Evolutionary conservation across 2,329 filamentous ascomycete genomes (phyloP), one percentile per base, ranked within the genome.

Genomic region (Penicillium sp.): DNA sequence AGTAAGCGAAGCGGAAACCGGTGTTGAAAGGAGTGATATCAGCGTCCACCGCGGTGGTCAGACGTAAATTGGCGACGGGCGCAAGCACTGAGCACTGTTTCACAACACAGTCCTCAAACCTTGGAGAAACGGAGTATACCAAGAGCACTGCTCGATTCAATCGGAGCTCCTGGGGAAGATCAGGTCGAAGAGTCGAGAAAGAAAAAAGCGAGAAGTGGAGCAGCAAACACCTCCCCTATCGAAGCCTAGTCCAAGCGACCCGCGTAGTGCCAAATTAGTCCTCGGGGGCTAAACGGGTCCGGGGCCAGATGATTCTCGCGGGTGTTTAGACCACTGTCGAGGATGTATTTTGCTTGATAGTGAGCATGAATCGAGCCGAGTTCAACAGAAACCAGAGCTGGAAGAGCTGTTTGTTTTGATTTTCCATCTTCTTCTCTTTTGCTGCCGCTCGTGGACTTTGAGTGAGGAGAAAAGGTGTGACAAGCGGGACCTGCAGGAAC

Each of bases 231-330:
- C 42, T 46, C 50, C 45, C 50, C 47, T 50, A 53, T 47, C 40
- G 39, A 52, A 42, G 45, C 39, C 40, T 46, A 48, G 46, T 43
- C 48, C 31, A 47, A 37, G 43, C 44, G 50, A 52, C 47, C 50
- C 49, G 49, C 34, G 47, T 45, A 38, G 32, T 47, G 41, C 45
- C 41, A 40, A 51, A 49, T 37, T 41, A 45, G 38, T 36, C 40
- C 37, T 27, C 18, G 20, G 39, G 39, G 47, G 37, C 37, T 35
- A 31, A 41, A 36, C 35, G 33, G 12, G 30, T 39, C 23, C 9
- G 20, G 18, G 18, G 18, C 18, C 18, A 22, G 18, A 22, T 9
- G 9, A 22, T 22, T 22, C 5, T 22, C 5, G 18, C 18, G 5
- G 18, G 18, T 5, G 18, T 32, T 37, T 30, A 11, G n/a, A 14